phyloP scores from a whole-genome alignment of 2,329 filamentous ascomycete species.

The Xylariaceae sp. region DNA sequence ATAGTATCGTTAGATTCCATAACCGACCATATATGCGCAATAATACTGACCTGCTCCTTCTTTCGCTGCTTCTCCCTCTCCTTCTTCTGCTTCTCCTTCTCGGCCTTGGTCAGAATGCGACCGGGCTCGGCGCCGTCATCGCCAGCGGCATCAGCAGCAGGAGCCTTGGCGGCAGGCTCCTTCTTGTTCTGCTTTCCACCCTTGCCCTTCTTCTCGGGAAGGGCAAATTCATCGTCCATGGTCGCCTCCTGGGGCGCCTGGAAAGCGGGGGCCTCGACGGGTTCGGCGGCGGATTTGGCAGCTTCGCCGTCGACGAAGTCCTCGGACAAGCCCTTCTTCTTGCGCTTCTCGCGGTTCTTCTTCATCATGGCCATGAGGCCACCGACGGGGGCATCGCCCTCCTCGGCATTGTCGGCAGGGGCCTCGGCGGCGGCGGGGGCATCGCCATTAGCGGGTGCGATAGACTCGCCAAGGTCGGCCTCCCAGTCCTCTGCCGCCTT shows the following conservation, averaged over 20 bases:
- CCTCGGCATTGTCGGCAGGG: constrained; percentile 46
- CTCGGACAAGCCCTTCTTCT: constrained; percentile 76
- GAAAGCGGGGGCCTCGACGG: constrained; percentile 44
- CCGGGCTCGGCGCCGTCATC: constrained; percentile 53
- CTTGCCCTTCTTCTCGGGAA: constrained; percentile 71
- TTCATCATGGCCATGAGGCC: constrained; percentile 75
- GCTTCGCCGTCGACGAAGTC: constrained; percentile 69
- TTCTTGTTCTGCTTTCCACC: constrained; percentile 46
- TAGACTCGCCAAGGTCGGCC: constrained; percentile 76
- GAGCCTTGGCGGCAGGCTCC: constrained; percentile 30
- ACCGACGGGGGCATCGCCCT: constrained; percentile 54
- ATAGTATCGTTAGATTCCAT: constrained; percentile 1
- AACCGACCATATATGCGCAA: constrained; percentile 28
- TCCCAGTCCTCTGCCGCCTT: constrained; percentile 94
- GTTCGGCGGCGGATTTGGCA: constrained; percentile 37
- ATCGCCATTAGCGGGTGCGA: constrained; percentile 50
- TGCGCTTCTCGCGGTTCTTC: constrained; percentile 80
- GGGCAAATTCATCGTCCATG: constrained; percentile 79
- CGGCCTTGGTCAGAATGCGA: constrained; percentile 86
- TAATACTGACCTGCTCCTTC: constrained; percentile 74
- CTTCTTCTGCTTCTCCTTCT: constrained; percentile 96
- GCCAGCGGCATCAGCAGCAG: constrained; percentile 36
- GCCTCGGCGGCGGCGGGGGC: constrained; percentile 33
- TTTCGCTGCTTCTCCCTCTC: constrained; percentile 96
- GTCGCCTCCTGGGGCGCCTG: constrained; percentile 77